Evolutionary conservation across 1,284 basidiomycete species (phyloP).

Genomic region (Moniliophthora roreri): DNA sequence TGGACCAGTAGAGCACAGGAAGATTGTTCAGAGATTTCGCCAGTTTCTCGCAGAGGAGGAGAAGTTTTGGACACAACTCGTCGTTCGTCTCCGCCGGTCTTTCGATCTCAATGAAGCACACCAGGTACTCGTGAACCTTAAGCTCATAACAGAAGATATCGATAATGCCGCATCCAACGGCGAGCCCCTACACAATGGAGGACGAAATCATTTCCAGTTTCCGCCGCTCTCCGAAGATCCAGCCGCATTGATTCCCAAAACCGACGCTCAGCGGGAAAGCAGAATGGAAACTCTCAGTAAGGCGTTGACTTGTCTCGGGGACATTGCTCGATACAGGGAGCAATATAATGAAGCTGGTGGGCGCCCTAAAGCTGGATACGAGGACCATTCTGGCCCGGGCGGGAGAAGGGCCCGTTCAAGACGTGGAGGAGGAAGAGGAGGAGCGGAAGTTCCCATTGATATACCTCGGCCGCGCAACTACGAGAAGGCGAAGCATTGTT

Average conservation of each 20-base stretch:
- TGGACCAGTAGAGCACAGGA: slow-evolving; percentile 78
- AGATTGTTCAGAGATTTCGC: slow-evolving; percentile 83
- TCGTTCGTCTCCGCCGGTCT: slow-evolving; percentile 68
- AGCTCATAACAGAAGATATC: slow-evolving; percentile 41
- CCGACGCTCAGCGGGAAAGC: slow-evolving; percentile 56
- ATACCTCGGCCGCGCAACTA: slow-evolving; percentile 63
- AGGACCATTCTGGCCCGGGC: slow-evolving; percentile 42
- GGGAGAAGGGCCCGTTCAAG: slow-evolving; percentile 43
- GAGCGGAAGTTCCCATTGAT: slow-evolving; percentile 30
- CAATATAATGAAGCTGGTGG: slow-evolving; percentile 78
- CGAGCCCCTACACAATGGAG: slow-evolving; percentile 8
- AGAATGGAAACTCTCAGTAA: slow-evolving; percentile 80
- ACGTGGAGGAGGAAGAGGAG: slow-evolving; percentile 39
- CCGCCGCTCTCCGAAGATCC: slow-evolving; percentile 46
- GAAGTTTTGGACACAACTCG: slow-evolving; percentile 82
- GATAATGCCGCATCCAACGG: slow-evolving; percentile 31
- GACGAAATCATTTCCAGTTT: slow-evolving; percentile 56
- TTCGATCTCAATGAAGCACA: slow-evolving; percentile 66
- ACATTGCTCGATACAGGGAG: slow-evolving; percentile 92
- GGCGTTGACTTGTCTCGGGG: slow-evolving; percentile 88
- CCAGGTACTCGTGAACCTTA: slow-evolving; percentile 53
- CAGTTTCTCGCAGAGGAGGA: slow-evolving; percentile 87
- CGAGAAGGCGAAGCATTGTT: slow-evolving; percentile 75
- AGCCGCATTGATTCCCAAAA: slow-evolving; percentile 36
- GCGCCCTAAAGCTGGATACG: slow-evolving; percentile 62